Conservation (phyloP, 2,329 filamentous ascomycete genomes). For the Fusarium mangiferae region DNA sequence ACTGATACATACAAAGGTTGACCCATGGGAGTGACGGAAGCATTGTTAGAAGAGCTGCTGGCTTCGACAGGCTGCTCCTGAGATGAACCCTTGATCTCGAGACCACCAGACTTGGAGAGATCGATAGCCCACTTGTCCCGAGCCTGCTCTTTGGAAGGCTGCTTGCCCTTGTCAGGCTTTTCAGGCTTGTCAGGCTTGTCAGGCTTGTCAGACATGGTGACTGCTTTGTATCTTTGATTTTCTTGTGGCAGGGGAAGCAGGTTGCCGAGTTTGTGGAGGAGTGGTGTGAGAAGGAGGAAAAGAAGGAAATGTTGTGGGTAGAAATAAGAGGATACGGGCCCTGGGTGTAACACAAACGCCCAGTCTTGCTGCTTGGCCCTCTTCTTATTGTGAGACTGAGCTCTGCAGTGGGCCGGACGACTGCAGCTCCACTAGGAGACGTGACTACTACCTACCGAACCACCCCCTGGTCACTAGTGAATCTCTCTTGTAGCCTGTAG, state of each 20-base stretch:
- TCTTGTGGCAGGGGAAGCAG: neutral
- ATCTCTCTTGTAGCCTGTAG: too few species aligned
- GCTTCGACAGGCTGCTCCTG: neutral
- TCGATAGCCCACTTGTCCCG: neutral
- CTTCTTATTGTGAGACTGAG: neutral
- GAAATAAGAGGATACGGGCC: neutral
- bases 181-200: too few species aligned
- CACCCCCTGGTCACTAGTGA: too few species aligned
- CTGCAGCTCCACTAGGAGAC: neutral
- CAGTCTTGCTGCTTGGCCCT: neutral
- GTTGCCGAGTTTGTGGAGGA: neutral
- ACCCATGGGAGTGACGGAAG: fast-evolving
- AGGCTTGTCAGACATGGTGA: neutral
- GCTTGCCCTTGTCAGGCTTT: neutral
- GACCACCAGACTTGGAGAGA: neutral
- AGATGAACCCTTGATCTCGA: neutral
- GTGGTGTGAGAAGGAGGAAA: neutral
- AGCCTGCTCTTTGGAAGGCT: neutral
- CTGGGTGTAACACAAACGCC: neutral
- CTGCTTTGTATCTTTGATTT: neutral
- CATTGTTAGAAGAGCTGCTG: neutral
- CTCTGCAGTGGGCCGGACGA: neutral
- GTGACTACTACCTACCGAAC: neutral
- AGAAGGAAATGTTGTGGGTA: neutral
- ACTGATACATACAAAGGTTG: neutral